Evolutionary conservation across 371 early-diverging fungal genomes (phyloP).

Genomic region (Rhizopus delemar): DNA sequence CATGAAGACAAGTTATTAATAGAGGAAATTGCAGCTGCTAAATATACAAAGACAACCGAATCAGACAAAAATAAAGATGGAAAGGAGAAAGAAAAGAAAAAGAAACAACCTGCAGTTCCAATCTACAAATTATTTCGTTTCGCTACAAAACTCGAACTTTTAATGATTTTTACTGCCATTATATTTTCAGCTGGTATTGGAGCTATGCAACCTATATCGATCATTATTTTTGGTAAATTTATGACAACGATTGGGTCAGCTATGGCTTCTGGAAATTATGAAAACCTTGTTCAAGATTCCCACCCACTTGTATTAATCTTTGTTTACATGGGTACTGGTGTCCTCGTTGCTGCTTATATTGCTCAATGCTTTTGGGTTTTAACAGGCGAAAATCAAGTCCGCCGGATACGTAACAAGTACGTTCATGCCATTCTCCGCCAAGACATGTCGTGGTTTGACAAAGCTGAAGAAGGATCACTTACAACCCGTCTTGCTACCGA

Average conservation of each 20-base stretch:
- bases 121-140: conserved; percentile 39
- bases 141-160: conserved; percentile 25
- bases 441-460: conserved; percentile 94
- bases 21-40: conserved; percentile 24
- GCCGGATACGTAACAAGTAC: conserved; percentile 51
- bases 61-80: conserved; percentile 8
- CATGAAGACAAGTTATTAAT: conserved; percentile 24
- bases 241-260: conserved; percentile 24
- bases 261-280: conserved; percentile 10
- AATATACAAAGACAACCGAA: conserved; percentile 14
- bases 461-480: conserved; percentile 64
- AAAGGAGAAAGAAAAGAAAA: conserved; percentile 29
- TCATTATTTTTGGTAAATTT: conserved; percentile 50
- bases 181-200: conserved; percentile 36
- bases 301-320: conserved; percentile 38
- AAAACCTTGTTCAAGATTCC: conserved; percentile 9
- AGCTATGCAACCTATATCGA: conserved; percentile 40
- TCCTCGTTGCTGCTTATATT: conserved; percentile 37
- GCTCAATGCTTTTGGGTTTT: conserved; percentile 47
- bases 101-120: conserved; percentile 38
- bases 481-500: conserved; percentile 80
- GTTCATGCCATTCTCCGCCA: conserved; percentile 84
- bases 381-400: conserved; percentile 43
- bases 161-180: conserved; percentile 27
- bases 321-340: conserved; percentile 52